A percentile compares a stretch with the other conserved stretches of the same genome.
These are phyloP conservation scores for Moesziomyces antarcticus DNA, from an alignment of 1,284 basidiomycete species.

Conservation along the genomic window DNA sequence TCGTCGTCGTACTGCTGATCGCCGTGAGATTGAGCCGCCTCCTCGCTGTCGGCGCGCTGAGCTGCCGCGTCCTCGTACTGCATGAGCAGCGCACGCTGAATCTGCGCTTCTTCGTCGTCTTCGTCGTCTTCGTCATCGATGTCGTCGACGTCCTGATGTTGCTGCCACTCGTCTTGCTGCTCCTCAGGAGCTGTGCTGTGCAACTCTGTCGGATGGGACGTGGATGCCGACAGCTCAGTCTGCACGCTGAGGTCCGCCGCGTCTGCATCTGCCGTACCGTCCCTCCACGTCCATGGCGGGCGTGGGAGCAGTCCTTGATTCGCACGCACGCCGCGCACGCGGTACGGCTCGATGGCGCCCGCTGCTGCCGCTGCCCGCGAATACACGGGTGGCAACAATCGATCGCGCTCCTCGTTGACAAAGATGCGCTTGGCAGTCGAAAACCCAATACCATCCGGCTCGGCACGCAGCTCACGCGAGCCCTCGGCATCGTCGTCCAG, in stretches of 20 bases:
- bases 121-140: conserved; percentile 14
- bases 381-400: conserved; percentile 22
- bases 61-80: conserved; percentile 1
- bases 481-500: not conserved
- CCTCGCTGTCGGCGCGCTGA: not conserved
- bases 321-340: conserved; percentile 19
- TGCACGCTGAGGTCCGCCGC: conserved; percentile 5
- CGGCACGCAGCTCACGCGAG: conserved; percentile 13
- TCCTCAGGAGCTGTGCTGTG: not conserved
- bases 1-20: conserved; percentile 9
- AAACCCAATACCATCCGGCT: conserved; percentile 39
- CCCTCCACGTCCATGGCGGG: conserved; percentile 22
- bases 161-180: conserved; percentile 1
- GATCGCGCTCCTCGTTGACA: conserved; percentile 28
- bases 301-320: conserved; percentile 24
- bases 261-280: conserved; percentile 2
- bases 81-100: conserved; percentile 5
- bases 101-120: conserved; percentile 3
- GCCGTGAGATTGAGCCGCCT: conserved; percentile 6
- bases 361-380: conserved; percentile 5
- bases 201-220: conserved; percentile 6
- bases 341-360: conserved; percentile 20
- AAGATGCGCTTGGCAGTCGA: conserved; percentile 36
- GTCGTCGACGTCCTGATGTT: not conserved
- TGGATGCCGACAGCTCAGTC: conserved; percentile 6